Evolutionary conservation across 1,139 yeast species (phyloP), one percentile per base, ranked within the genome.

Genomic region (Casaregolazyma suthepensis): DNA sequence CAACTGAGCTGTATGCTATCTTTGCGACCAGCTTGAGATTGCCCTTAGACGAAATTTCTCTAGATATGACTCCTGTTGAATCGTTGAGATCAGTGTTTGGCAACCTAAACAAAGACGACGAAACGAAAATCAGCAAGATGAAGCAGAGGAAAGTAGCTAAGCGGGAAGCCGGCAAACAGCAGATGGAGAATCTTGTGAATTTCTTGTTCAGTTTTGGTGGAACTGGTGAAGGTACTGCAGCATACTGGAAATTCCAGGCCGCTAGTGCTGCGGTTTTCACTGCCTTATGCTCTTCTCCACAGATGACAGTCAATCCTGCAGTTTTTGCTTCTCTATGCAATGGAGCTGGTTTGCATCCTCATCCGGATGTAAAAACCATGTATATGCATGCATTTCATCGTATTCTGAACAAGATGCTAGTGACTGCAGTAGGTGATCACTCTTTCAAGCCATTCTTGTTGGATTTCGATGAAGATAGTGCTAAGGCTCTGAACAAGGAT

Each of bases 181-280:
- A 56, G 42, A 51, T 59, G 54, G 50, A 55, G 23, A 45, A 50
- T 20, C 52, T 63, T 18, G 57, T 59, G 4, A 52, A 54, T 6
- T 47, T 52, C 22, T 49, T 63, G 43, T 45, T 48, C 48, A 49
- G 53, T 46, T 43, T 42, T 19, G 38, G 46, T 15, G 38, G 47
- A n/a, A 44, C 44, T 13, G 40, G 38, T 9, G 18, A 53, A 31
- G 55, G 50, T 6, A 29, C 46, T 60, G 63, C 43, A 52, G 65
- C 43, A 57, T 89, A 86, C 58, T 91, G 98, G 98, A 87, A 83
- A 61, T 72, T 80, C 5, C 75, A 82, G 5, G 71, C 80, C 13
- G 71, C 82, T 38, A 79, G 82, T 53, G 67, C 87, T 9, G 61
- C 59, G 5, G 50, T 60, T 22, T 52, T 57, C 17, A 50, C 61